Evolutionary conservation across 2,329 filamentous ascomycete species (phyloP), one percentile per base, ranked within the genome.

Genomic region (Tolypocladium sp.): DNA sequence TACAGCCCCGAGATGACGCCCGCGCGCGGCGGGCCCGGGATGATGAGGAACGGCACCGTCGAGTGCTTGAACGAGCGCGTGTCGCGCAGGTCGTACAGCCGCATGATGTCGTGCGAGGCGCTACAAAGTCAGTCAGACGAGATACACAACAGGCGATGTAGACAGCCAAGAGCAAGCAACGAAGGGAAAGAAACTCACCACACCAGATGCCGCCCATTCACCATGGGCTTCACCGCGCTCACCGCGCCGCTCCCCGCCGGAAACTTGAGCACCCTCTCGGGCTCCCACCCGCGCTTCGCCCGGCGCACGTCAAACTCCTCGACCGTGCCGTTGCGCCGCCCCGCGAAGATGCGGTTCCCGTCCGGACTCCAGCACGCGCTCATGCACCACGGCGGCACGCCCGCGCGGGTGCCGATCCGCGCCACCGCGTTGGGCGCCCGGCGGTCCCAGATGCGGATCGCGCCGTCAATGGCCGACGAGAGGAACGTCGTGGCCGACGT

Each of bases 351-450:
- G 73, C 85, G 91, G 74, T 97, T 97, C 17, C 94, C 94, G 70
- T 97, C 90, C 0, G 92, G 92, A 58, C 89, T 93, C 94, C 94
- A 99, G 76, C 92, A 96, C 1, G 92, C 91, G 64, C 91, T 92
- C 86, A 96, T 97, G 73, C 93, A 97, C 93, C 93, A 99, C 0
- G 93, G 94, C 1, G 94, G 93, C 0, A 91, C 90, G 22, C 86
- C 86, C 13, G 85, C 83, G 13, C 86, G 80, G 22, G 89, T 90
- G 1, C 81, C 79, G 59, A 97, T 93, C 35, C 87, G 85, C 3
- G 94, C 92, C 2, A 96, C 81, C 0, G 93, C 89, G 41, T 88
- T 82, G 1, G 83, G 83, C 63, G 89, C 84, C 25, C 94, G 86
- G 3, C 88, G 80, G 68, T 99, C 96, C 93, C 94, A 99, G 64